Evolutionary conservation across 805 yeast species (phyloP).

Genomic region (Candida multigemmis): DNA sequence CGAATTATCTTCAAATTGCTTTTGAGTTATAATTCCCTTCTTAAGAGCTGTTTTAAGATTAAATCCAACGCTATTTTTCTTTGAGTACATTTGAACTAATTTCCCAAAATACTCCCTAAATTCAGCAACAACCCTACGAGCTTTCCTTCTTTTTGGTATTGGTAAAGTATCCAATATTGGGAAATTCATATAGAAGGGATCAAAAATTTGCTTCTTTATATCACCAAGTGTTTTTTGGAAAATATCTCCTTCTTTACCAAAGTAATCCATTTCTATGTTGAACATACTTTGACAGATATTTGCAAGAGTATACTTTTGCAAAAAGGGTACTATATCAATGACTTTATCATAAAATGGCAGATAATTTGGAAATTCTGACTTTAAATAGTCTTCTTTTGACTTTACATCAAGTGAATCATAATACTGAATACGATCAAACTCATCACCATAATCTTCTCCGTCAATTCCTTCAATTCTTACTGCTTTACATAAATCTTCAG

Average conservation of each 20-base stretch:
- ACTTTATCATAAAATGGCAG: too few relatives aligned
- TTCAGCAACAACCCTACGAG: constrained; percentile 30
- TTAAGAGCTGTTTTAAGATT: constrained; percentile 31
- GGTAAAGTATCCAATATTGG: constrained; percentile 46
- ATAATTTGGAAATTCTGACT: too few relatives aligned
- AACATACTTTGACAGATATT: constrained; percentile 42
- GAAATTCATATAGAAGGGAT: constrained; percentile 45
- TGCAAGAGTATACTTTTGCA: constrained; percentile 40
- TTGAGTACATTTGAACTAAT: constrained; percentile 16
- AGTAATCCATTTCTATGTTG: constrained; percentile 43
- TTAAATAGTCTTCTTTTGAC: constrained; percentile 9
- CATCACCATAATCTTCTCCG: constrained; percentile 2
- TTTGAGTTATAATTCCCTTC: constrained; percentile 25
- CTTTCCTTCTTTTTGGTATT: constrained; percentile 35
- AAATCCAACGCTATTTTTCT: constrained; percentile 21
- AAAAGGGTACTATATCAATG: too few relatives aligned
- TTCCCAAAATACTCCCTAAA: constrained; percentile 29
- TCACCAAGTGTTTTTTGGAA: constrained; percentile 31
- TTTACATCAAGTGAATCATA: neutral
- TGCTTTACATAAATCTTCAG: constrained; percentile 18
- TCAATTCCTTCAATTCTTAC: constrained; percentile 10
- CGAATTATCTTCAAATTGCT: constrained; percentile 45
- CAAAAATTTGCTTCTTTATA: constrained; percentile 45
- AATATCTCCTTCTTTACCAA: constrained; percentile 18
- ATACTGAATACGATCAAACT: too few relatives aligned